Conservation (phyloP, 2,329 filamentous ascomycete species). For the Tolypocladium amazonense region DNA sequence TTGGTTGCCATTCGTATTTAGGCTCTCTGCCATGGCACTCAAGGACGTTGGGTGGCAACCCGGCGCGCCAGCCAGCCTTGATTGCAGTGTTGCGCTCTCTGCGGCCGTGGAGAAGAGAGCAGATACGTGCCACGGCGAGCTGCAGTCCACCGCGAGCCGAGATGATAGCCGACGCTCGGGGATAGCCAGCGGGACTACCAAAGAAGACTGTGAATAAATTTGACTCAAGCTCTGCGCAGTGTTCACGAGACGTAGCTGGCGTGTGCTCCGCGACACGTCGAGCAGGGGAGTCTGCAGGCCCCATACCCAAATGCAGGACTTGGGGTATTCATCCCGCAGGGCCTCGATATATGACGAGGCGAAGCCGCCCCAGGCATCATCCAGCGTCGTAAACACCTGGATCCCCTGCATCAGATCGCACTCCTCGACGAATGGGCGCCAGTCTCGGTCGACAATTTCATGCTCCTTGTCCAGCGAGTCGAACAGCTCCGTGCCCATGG, state of each 20-base stretch:
- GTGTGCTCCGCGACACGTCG: conserved; percentile 40
- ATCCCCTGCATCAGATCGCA: conserved; percentile 87
- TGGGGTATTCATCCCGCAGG: conserved; percentile 83
- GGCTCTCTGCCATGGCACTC: conserved; percentile 49
- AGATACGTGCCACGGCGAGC: conserved; percentile 69
- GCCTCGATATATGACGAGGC: conserved; percentile 62
- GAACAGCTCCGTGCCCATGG: conserved; percentile 72
- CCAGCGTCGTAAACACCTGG: conserved; percentile 61
- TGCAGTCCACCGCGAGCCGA: conserved; percentile 48
- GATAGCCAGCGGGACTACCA: conserved; percentile 66
- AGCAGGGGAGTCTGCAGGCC: conserved; percentile 56
- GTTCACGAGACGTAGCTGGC: conserved; percentile 55
- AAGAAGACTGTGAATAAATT: conserved; percentile 59
- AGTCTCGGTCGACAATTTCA: conserved; percentile 81
- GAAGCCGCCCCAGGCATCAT: conserved; percentile 78
- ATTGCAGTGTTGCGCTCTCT: conserved; percentile 69
- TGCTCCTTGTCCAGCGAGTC: conserved; percentile 63
- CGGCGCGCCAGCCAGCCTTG: conserved; percentile 47
- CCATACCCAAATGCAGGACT: conserved; percentile 80
- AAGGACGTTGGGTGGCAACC: conserved; percentile 37
- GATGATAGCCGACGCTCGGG: conserved; percentile 44
- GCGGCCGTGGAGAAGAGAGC: conserved; percentile 66
- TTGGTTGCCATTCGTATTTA: conserved; percentile 71
- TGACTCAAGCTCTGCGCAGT: conserved; percentile 60
- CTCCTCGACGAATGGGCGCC: conserved; percentile 82